Evolutionary conservation across 495 filamentous ascomycete genomes (phyloP), one percentile per base, ranked within the genome.

Genomic region (Trypethelium eluteriae): DNA sequence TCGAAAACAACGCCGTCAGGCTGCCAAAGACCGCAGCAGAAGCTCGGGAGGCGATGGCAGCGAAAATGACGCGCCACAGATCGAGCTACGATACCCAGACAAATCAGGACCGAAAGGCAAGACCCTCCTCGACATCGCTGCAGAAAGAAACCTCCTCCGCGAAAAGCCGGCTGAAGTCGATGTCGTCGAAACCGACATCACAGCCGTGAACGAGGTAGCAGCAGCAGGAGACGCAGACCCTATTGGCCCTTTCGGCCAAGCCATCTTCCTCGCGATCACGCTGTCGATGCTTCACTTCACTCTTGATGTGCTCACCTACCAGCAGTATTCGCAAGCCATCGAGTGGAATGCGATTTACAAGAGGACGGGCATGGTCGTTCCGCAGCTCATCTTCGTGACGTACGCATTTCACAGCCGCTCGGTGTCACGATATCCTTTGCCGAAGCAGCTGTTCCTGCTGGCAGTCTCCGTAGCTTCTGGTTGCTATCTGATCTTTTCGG

Each of bases 221-320:
- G 66, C 72, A 44, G 73, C 73, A 35, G 66, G 72, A 44, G 73
- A 72, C 64, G 70, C 71, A 59, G 69, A 77, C 18, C 67, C 75
- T 7, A 77, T 83, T 41, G 88, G 87, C 12, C 81, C 83, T 16
- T 67, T 84, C 9, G 78, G 84, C 64, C 80, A 88, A 16, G 79
- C 88, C 6, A 64, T 88, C n/a, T 81, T 89, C n/a, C 90, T 83
- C 80, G 84, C 86, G 10, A 69, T 87, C 3, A 89, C 88, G 50
- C 78, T 97, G 70, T 82, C 85, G 18, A 91, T 91, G 79, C 80
- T 96, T 36, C 90, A 96, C 75, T 86, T 95, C 70, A 92, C 91
- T 2, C 82, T 98, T 36, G 91, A 94, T 70, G 89, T 93, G 62
- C 80, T 97, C n/a, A 90, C 95, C 6, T 89, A 93, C 62, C 86